These are phyloP conservation scores for Linum tenue DNA, from an alignment of 345 rosid genomes.

Conservation along the genomic window DNA sequence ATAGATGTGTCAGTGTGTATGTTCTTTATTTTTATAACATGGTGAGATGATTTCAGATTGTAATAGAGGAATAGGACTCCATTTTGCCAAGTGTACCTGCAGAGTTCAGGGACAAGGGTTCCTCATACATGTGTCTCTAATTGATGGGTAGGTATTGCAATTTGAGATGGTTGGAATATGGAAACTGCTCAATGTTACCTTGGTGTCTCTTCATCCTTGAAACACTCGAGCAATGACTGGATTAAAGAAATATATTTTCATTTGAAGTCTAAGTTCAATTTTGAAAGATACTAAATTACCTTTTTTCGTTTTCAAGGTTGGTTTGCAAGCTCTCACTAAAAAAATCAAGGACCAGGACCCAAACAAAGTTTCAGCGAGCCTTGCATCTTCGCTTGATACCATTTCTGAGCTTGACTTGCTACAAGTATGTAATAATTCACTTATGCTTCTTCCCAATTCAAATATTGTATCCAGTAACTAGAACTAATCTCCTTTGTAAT, in stretches of 20 bases:
- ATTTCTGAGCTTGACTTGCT: constrained; percentile 82
- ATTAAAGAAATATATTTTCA: too few species aligned
- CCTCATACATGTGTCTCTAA: constrained; percentile 52
- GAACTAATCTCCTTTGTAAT: background rate
- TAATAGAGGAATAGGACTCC: constrained; percentile 57
- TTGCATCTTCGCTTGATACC: constrained; percentile 70
- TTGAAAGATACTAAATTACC: constrained; percentile 8
- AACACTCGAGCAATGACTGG: background rate
- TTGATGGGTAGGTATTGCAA: constrained; percentile 61
- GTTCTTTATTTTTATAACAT: background rate
- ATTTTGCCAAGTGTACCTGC: constrained; percentile 68
- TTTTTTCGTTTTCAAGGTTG: constrained; percentile 47
- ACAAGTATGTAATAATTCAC: constrained; percentile 46
- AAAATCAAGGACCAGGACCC: constrained; percentile 78
- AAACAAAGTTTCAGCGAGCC: constrained; percentile 75
- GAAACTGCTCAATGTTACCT: too few species aligned
- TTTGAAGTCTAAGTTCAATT: background rate
- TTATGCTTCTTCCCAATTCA: too few species aligned
- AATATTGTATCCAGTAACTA: too few species aligned
- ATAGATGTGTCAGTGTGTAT: background rate
- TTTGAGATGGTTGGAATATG: background rate
- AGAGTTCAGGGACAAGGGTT: constrained; percentile 64
- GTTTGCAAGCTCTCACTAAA: constrained; percentile 64
- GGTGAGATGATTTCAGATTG: constrained; percentile 40
- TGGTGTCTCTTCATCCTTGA: too few species aligned